These are phyloP conservation scores for Cordyceps cicadae DNA, from an alignment of 2,329 filamentous ascomycete genomes.

Conservation along the genomic window DNA sequence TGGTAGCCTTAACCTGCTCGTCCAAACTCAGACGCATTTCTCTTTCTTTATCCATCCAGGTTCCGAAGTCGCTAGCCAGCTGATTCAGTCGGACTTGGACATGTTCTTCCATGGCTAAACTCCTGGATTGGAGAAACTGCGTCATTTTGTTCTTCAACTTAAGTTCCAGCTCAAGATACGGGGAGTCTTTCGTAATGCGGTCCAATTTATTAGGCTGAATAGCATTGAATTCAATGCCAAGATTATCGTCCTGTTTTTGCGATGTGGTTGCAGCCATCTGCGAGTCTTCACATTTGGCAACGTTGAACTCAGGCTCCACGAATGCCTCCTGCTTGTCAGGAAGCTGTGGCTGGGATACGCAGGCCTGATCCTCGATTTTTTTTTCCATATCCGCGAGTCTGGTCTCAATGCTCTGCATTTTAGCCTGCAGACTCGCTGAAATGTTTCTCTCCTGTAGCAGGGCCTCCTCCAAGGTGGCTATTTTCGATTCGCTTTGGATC, in stretches of 20 bases:
- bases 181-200: not conserved
- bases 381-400: not conserved
- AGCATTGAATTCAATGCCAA: not conserved
- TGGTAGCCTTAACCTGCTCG: slow-evolving; percentile 7
- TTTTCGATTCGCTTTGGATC: not conserved
- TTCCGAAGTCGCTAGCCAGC: not conserved
- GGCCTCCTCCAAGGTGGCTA: not conserved
- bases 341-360: not conserved
- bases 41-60: slow-evolving; percentile 18
- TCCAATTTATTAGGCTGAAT: not conserved
- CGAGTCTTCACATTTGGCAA: not conserved
- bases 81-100: not conserved
- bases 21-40: slow-evolving; percentile 11
- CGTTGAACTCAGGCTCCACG: not conserved
- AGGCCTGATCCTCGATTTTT: not conserved
- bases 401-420: not conserved
- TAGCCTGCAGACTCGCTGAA: not conserved
- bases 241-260: not conserved
- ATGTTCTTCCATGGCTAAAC: not conserved
- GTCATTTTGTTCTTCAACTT: not conserved
- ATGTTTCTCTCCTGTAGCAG: not conserved
- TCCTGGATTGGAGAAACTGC: not conserved
- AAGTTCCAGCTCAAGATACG: not conserved
- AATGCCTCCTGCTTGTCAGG: not conserved
- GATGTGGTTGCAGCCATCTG: not conserved